A percentile compares a stretch with the other conserved stretches of the same genome.
Evolutionary conservation across 768 basidiomycete species (phyloP).

Genomic region (Psilocybe cyanescens): DNA sequence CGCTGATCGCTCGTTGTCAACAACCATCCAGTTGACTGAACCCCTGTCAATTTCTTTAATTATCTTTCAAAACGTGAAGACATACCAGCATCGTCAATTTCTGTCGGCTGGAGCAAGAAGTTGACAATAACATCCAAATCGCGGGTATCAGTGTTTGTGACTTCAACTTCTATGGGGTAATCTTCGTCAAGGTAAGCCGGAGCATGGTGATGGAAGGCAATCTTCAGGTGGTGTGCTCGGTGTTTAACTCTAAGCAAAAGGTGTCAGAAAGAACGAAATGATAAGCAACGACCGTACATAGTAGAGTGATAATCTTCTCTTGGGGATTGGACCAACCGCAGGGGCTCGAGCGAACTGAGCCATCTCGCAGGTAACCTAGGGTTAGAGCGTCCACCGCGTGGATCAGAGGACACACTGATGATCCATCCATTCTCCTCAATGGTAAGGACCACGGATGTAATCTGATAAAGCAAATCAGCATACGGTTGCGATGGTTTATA

Average conservation of each 20-base stretch:
- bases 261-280: conserved; percentile 7
- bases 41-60: not conserved
- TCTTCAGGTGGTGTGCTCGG: conserved; percentile 58
- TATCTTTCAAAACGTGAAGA: not conserved
- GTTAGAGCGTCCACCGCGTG: conserved; percentile 39
- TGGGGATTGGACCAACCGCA: conserved; percentile 54
- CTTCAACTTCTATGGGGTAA: conserved; percentile 68
- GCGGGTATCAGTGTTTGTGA: conserved; percentile 74
- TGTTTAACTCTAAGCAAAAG: conserved; percentile 55
- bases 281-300: conserved; percentile 40
- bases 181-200: conserved; percentile 85
- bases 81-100: conserved; percentile 74
- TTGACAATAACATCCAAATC: conserved; percentile 73
- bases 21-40: conserved; percentile 61
- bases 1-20: conserved; percentile 68
- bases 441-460: conserved; percentile 50
- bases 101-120: conserved; percentile 79
- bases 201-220: conserved; percentile 59
- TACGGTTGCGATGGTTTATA: not conserved
- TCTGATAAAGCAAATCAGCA: conserved; percentile 34
- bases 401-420: conserved; percentile 62
- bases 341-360: conserved; percentile 60
- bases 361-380: conserved; percentile 45
- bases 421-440: conserved; percentile 69
- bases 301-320: conserved; percentile 50